These are phyloP conservation scores for Xylaria cubensis DNA, from an alignment of 495 filamentous ascomycete species.

Conservation along the genomic window DNA sequence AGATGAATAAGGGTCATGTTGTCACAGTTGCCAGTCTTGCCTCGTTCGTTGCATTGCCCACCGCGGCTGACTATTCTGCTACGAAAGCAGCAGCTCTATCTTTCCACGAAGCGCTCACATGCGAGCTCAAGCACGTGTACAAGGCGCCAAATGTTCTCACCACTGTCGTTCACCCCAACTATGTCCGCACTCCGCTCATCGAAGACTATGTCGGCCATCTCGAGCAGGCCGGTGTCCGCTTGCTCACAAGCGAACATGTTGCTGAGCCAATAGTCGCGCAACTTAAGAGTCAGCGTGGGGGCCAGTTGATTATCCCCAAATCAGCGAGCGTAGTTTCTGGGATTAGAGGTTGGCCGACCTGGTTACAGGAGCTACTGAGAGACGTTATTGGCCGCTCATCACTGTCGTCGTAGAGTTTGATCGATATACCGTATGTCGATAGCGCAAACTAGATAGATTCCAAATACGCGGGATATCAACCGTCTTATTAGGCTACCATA, in stretches of 20 bases:
- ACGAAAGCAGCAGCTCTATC: conserved; percentile 64
- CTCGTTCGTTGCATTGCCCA: conserved; percentile 56
- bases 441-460: background rate
- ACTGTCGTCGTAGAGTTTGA: background rate
- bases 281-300: conserved; percentile 19
- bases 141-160: conserved; percentile 27
- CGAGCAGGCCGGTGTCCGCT: conserved; percentile 14
- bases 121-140: conserved; percentile 32
- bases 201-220: conserved; percentile 12
- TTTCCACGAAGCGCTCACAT: conserved; percentile 53
- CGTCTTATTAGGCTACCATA: background rate
- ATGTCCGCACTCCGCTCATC: conserved; percentile 31
- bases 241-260: conserved; percentile 27
- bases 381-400: conserved; percentile 1
- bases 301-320: conserved; percentile 22
- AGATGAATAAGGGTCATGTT: conserved; percentile 65
- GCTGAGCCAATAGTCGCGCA: conserved; percentile 33
- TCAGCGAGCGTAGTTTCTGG: background rate
- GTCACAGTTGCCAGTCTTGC: conserved; percentile 63
- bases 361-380: conserved; percentile 25
- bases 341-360: conserved; percentile 28
- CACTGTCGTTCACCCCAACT: conserved; percentile 29
- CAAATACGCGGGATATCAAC: background rate
- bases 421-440: background rate
- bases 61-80: conserved; percentile 61